Evolutionary conservation across 148 eudicot species (phyloP).

Genomic region (Arctostaphylos glauca): DNA sequence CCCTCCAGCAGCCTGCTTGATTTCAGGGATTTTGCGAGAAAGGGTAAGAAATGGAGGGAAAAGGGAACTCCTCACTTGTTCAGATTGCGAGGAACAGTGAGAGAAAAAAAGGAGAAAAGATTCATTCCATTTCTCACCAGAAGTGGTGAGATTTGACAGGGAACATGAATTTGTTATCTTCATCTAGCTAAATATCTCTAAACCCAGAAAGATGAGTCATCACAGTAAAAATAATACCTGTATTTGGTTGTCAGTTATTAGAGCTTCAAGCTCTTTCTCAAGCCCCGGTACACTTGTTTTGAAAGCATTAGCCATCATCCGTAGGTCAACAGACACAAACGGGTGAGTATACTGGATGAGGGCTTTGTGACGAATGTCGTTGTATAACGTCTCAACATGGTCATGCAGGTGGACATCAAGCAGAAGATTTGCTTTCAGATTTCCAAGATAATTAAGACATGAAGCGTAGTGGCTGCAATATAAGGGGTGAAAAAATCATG

Average conservation of each 20-base stretch:
- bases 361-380: slow-evolving; percentile 85
- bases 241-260: slow-evolving; percentile 80
- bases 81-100: not conserved
- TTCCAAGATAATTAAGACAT: slow-evolving; percentile 82
- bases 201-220: not conserved
- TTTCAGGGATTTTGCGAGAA: not conserved
- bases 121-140: not conserved
- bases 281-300: slow-evolving; percentile 61
- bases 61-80: not conserved
- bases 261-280: slow-evolving; percentile 86
- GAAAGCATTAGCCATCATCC: slow-evolving; percentile 94
- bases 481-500: not conserved
- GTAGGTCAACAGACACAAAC: slow-evolving; percentile 82
- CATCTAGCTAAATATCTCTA: not conserved
- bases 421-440: slow-evolving; percentile 72
- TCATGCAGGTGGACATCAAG: slow-evolving; percentile 91
- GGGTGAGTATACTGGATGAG: slow-evolving; percentile 92
- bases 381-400: slow-evolving; percentile 75
- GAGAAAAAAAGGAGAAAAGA: not conserved
- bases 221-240: slow-evolving; percentile 47
- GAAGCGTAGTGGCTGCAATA: slow-evolving; percentile 84
- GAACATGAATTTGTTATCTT: not conserved
- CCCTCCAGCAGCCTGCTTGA: not conserved
- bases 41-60: not conserved
- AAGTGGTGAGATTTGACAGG: not conserved